A percentile compares a stretch with the other conserved stretches of the same genome.
Evolutionary conservation across 2,329 filamentous ascomycete genomes (phyloP).

Genomic region (Fusarium coicis): DNA sequence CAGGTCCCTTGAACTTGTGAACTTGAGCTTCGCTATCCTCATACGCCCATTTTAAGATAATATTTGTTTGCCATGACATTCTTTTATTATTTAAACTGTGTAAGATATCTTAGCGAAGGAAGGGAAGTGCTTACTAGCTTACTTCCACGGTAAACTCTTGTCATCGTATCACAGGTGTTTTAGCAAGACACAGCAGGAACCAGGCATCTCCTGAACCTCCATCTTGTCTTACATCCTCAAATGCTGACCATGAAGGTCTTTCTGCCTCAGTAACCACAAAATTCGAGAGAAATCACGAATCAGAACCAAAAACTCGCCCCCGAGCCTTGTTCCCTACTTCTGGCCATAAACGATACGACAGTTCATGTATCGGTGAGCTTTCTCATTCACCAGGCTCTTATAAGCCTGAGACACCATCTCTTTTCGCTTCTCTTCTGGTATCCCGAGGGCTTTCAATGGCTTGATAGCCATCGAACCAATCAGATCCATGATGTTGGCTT

Average conservation of each 20-base stretch:
- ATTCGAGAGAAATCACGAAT: background rate
- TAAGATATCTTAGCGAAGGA: background rate
- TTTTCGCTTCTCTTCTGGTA: conserved; percentile 49
- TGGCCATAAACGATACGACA: conserved; percentile 57
- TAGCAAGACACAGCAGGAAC: background rate
- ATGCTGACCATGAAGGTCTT: background rate
- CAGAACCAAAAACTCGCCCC: background rate
- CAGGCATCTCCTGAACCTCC: background rate
- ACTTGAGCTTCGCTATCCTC: background rate
- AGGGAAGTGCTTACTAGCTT: background rate
- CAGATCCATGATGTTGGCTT: conserved; percentile 54
- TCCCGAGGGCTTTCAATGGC: conserved; percentile 53
- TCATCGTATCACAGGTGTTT: background rate
- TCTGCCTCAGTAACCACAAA: background rate
- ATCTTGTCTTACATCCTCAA: background rate
- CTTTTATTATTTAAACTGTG: background rate
- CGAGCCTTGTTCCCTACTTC: conserved; percentile 43
- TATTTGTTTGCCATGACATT: background rate
- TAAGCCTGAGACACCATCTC: conserved; percentile 47
- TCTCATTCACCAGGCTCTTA: conserved; percentile 49
- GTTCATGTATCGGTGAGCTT: conserved; percentile 57
- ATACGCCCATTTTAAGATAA: background rate
- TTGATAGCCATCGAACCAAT: conserved; percentile 56
- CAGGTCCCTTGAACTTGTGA: background rate
- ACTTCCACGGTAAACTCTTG: background rate